phyloP scores from a whole-genome alignment of 2,329 filamentous ascomycete species.

The Sclerotinia minor region DNA sequence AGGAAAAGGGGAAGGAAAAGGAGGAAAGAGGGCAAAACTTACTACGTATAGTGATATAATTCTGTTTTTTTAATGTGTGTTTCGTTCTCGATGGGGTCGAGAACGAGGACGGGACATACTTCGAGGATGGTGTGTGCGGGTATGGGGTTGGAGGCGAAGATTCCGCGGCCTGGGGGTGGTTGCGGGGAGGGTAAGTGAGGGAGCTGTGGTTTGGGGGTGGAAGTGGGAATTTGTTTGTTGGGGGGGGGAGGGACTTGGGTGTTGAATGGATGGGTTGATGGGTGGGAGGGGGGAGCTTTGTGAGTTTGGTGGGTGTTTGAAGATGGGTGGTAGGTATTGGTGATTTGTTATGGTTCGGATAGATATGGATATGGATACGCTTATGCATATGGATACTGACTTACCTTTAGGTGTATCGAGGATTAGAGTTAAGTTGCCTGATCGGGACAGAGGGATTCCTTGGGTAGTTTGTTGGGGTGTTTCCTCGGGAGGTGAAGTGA shows the following conservation, averaged over 20 bases:
- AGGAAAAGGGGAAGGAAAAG: too few species aligned
- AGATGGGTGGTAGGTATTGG: background rate
- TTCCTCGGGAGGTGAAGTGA: background rate
- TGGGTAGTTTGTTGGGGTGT: constrained; percentile 8
- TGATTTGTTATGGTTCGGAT: background rate
- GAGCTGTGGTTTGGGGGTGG: background rate
- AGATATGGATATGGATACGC: background rate
- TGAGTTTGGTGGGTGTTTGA: too few species aligned
- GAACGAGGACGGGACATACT: constrained; percentile 52
- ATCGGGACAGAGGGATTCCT: constrained; percentile 45
- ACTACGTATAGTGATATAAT: constrained; percentile 59
- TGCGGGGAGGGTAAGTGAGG: background rate
- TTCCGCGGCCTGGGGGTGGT: constrained; percentile 49
- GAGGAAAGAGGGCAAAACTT: constrained; percentile 29
- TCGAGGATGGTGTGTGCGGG: constrained; percentile 52
- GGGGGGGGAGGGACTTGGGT: too few species aligned
- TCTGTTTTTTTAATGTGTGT: constrained; percentile 51
- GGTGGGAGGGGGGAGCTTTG: too few species aligned
- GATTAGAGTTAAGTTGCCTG: constrained; percentile 46
- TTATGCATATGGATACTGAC: background rate
- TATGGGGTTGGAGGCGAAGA: constrained; percentile 51
- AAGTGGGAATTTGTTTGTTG: background rate
- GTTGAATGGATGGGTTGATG: background rate
- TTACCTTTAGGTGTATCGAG: constrained; percentile 54
- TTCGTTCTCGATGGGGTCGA: constrained; percentile 51